phyloP scores from a whole-genome alignment of 306 rosid genomes.

The Ammopiptanthus mongolicus region DNA sequence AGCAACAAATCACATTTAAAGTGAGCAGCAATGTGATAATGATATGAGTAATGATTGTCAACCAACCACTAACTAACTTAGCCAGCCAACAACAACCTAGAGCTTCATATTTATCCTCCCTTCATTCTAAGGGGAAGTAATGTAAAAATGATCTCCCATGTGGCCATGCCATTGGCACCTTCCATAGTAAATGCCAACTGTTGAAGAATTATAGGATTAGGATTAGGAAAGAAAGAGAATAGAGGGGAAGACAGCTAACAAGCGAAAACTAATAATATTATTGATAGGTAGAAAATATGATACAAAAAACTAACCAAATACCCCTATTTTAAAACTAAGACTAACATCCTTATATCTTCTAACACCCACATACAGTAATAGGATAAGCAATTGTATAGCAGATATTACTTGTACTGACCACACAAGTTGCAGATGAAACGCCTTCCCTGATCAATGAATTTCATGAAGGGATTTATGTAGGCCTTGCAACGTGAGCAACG shows the following conservation, averaged over 20 bases:
- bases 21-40: not conserved
- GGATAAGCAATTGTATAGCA: slow-evolving; percentile 14
- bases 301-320: not conserved
- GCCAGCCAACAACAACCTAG: not conserved
- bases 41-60: not conserved
- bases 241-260: too few species aligned
- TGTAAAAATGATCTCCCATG: not conserved
- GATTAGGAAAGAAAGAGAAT: too few species aligned
- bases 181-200: not conserved
- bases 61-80: slow-evolving; percentile 3
- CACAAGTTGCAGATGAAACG: slow-evolving; percentile 91
- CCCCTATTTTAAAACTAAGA: not conserved
- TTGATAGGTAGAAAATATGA: not conserved
- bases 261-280: too few species aligned
- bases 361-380: slow-evolving; percentile 12
- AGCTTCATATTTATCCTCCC: not conserved
- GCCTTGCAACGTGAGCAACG: slow-evolving; percentile 99
- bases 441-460: slow-evolving; percentile 94
- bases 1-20: not conserved
- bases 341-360: not conserved
- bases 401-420: slow-evolving; percentile 56
- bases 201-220: too few species aligned
- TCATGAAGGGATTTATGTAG: slow-evolving; percentile 96
- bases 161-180: not conserved
- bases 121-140: not conserved